Conservation (phyloP, 257 asterid species). For the Nicotiana paniculata region DNA sequence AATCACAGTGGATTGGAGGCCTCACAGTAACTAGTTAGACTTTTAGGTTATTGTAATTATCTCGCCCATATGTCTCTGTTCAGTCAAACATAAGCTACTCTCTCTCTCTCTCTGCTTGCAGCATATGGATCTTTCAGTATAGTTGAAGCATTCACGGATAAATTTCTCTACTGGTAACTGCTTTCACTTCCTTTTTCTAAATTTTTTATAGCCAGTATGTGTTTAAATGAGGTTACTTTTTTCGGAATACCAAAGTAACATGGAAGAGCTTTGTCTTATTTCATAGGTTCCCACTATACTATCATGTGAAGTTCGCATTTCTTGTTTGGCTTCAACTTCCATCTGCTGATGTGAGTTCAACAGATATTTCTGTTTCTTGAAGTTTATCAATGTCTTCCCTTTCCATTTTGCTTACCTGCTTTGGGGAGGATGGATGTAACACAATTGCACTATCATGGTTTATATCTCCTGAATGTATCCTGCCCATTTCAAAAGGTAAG, state of each 20-base stretch:
- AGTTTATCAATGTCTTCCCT: not conserved
- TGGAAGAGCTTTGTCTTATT: conserved; percentile 17
- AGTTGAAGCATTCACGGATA: conserved; percentile 77
- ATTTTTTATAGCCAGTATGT: not conserved
- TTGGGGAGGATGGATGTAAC: not conserved
- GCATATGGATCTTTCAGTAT: conserved; percentile 88
- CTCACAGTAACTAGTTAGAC: not conserved
- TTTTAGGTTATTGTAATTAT: not conserved
- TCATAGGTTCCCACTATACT: conserved; percentile 83
- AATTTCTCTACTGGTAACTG: conserved; percentile 66
- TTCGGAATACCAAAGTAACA: not conserved
- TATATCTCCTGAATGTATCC: not conserved
- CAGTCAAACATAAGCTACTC: not conserved
- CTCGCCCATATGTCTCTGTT: not conserved
- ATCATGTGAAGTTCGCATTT: conserved; percentile 87
- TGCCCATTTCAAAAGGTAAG: not conserved
- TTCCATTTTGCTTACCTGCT: not conserved
- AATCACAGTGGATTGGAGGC: too few relatives aligned
- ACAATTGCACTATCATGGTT: not conserved
- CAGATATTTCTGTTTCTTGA: not conserved
- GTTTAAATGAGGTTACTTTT: not conserved
- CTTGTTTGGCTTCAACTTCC: conserved; percentile 99
- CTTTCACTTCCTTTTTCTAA: not conserved
- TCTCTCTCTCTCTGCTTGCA: conserved; percentile 39
- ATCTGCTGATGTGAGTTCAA: conserved; percentile 55